Conservation (phyloP, 2,329 filamentous ascomycete species). For the Aureobasidium sp. region DNA sequence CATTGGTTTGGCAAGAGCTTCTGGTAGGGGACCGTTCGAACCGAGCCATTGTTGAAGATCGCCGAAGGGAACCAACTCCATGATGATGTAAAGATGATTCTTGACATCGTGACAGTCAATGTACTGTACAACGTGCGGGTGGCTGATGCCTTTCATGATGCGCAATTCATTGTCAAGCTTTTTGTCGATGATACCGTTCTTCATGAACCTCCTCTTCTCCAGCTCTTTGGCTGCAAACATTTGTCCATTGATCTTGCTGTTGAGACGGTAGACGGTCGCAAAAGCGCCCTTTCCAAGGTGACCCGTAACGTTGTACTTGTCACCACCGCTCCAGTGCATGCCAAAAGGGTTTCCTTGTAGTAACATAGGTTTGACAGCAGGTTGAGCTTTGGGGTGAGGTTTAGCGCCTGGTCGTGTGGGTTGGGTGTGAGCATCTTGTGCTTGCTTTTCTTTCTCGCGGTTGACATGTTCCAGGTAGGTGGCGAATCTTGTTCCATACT, state of each 20-base stretch:
- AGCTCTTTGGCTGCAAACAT: conserved; percentile 91
- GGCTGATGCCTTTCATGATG: conserved; percentile 80
- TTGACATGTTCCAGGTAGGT: conserved; percentile 51
- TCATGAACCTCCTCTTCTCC: conserved; percentile 87
- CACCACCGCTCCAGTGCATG: conserved; percentile 75
- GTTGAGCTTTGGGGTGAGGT: background rate
- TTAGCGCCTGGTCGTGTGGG: background rate
- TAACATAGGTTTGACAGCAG: conserved; percentile 14
- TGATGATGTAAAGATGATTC: conserved; percentile 84
- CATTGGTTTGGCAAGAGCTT: conserved; percentile 63
- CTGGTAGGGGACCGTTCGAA: conserved; percentile 55
- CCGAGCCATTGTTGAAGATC: conserved; percentile 72
- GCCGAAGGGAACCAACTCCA: conserved; percentile 82
- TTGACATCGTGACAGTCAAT: conserved; percentile 81
- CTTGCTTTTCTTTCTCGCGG: conserved; percentile 17
- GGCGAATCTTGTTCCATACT: conserved; percentile 63
- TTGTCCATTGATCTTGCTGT: conserved; percentile 73
- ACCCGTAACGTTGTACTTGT: conserved; percentile 74
- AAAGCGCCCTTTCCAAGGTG: conserved; percentile 90
- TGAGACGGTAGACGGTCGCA: conserved; percentile 85
- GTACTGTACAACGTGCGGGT: conserved; percentile 87
- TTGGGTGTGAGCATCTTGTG: conserved; percentile 3
- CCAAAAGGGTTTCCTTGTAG: conserved; percentile 41
- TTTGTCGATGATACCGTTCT: conserved; percentile 80
- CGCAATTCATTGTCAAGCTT: conserved; percentile 96